These are phyloP conservation scores for Aspergillus pseudonomiae DNA, from an alignment of 2,329 filamentous ascomycete genomes.

Conservation along the genomic window DNA sequence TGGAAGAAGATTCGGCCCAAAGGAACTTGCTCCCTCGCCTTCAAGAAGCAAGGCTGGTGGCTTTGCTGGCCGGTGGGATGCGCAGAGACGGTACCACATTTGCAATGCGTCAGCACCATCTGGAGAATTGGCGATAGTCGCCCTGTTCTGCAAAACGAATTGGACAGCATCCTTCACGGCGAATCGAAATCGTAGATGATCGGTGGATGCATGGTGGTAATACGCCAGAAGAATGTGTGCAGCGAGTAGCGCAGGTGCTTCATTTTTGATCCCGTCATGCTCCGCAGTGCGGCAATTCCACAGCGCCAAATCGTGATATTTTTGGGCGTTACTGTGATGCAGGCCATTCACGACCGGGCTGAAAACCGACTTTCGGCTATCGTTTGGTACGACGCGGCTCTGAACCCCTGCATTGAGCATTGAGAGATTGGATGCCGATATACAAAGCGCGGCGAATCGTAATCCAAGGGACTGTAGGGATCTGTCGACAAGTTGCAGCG, in stretches of 20 bases:
- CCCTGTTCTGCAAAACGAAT: conserved; percentile 9
- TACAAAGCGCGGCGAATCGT: conserved; percentile 13
- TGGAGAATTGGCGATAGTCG: background rate
- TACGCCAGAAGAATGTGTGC: conserved; percentile 16
- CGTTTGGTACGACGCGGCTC: background rate
- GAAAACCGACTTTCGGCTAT: conserved; percentile 4
- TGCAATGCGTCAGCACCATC: conserved; percentile 15
- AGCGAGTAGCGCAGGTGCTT: conserved; percentile 6
- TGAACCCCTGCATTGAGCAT: conserved; percentile 19
- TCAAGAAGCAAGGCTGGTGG: conserved; percentile 22
- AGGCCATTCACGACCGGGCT: conserved; percentile 9
- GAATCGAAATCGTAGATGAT: conserved; percentile 15
- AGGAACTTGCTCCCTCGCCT: conserved; percentile 16
- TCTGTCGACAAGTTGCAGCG: background rate
- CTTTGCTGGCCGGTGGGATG: conserved; percentile 22
- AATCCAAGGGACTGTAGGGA: background rate
- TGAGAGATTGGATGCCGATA: conserved; percentile 19
- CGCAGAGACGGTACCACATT: conserved; percentile 27
- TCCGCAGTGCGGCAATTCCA: background rate
- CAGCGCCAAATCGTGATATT: conserved; percentile 10
- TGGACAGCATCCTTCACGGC: conserved; percentile 16
- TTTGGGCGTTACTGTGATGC: conserved; percentile 9
- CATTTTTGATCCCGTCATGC: background rate
- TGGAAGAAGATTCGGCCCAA: conserved; percentile 13
- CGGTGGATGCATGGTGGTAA: conserved; percentile 21